Percentiles rank a stretch among this genome's conserved stretches.
Conservation (phyloP, 2,329 filamentous ascomycete species). For the Chrysoporthe puriensis region DNA sequence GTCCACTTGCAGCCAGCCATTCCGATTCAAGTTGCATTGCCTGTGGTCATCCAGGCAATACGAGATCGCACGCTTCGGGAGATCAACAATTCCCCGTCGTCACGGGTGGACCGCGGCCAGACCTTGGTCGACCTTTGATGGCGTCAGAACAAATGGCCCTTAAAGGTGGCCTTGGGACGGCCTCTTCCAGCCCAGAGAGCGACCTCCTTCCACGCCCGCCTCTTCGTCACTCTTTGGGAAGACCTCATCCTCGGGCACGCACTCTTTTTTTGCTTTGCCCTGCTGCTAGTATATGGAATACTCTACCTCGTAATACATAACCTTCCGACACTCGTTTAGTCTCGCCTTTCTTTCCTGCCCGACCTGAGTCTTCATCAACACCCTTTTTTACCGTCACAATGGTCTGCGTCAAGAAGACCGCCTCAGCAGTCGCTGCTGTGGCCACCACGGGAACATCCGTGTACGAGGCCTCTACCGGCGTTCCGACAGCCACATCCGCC, state of each 20-base stretch:
- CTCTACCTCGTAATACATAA: not conserved
- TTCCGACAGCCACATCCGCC: constrained; percentile 14
- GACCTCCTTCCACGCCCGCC: constrained; percentile 9
- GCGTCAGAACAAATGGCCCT: constrained; percentile 1
- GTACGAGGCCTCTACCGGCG: constrained; percentile 13
- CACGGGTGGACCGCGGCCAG: constrained; percentile 6
- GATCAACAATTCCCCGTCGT: constrained; percentile 24
- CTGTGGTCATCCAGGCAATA: constrained; percentile 16
- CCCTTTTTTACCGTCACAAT: constrained; percentile 16
- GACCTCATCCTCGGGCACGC: constrained; percentile 3
- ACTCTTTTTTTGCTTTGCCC: constrained; percentile 2
- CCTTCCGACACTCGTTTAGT: constrained; percentile 1
- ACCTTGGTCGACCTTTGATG: constrained; percentile 4
- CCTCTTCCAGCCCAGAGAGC: not conserved
- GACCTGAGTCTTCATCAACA: not conserved
- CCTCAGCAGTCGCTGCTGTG: constrained; percentile 30
- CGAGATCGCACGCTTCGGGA: constrained; percentile 28
- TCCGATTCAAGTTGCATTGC: constrained; percentile 12
- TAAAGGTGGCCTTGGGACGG: constrained; percentile 9
- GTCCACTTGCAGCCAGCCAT: constrained; percentile 24
- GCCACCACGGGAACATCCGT: constrained; percentile 25
- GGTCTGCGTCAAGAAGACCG: constrained; percentile 27
- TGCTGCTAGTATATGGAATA: not conserved
- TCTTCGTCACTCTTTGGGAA: constrained; percentile 18
- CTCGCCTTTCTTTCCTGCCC: not conserved